These are phyloP conservation scores for Nakazawaea populi DNA, from an alignment of 805 yeast species.

Conservation along the genomic window DNA sequence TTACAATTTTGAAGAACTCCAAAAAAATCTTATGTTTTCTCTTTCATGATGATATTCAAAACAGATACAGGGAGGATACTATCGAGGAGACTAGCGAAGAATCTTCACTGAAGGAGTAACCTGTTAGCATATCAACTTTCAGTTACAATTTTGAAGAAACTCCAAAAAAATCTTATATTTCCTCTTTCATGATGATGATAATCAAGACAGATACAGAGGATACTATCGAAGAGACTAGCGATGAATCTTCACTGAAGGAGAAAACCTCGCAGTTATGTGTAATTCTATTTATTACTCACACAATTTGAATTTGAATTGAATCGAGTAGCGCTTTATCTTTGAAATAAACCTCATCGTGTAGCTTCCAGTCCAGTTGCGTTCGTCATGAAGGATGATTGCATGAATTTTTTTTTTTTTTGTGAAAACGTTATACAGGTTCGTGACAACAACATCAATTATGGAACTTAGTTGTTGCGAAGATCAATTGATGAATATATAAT, in stretches of 20 bases:
- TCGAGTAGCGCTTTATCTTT: no score
- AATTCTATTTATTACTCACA: no score
- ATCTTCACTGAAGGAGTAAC: constrained; percentile 2
- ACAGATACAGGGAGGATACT: constrained; percentile 5
- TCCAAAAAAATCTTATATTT: constrained; percentile 5
- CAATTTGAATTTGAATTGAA: no score
- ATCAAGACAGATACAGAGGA: constrained; percentile 5
- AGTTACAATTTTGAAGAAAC: constrained; percentile 3
- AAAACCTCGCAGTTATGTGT: background rate
- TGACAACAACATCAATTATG: no score
- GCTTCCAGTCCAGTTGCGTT: no score
- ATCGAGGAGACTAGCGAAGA: constrained; percentile 10
- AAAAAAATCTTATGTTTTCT: constrained; percentile 4
- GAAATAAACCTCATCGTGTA: no score
- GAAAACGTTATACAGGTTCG: no score
- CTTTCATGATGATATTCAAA: constrained; percentile 1
- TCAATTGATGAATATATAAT: no score
- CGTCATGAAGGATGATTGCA: no score
- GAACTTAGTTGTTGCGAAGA: no score
- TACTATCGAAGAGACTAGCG: constrained; percentile 8
- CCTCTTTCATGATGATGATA: constrained; percentile 3
- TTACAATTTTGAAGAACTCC: constrained; percentile 4
- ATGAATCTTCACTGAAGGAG: constrained; percentile 7
- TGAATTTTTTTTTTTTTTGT: no score
- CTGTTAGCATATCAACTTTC: background rate